These are phyloP conservation scores for Podaxis sp. DNA, from an alignment of 768 basidiomycete species.

Conservation along the genomic window DNA sequence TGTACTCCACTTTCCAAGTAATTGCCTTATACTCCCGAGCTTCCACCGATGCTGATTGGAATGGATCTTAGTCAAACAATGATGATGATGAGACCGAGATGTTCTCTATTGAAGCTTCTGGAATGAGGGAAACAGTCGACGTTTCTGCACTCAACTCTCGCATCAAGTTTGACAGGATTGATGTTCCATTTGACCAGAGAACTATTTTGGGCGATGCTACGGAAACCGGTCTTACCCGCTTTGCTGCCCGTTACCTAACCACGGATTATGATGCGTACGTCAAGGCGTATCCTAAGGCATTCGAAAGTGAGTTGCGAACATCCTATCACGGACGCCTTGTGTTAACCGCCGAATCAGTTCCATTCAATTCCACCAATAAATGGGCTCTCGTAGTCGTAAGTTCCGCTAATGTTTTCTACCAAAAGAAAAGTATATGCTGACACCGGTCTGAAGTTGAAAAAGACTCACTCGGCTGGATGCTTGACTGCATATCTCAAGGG, in stretches of 20 bases:
- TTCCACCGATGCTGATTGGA: not conserved
- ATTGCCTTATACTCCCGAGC: not conserved
- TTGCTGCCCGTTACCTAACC: slow-evolving; percentile 55
- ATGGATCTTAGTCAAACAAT: slow-evolving; percentile 54
- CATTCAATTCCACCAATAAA: slow-evolving; percentile 74
- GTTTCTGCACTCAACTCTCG: slow-evolving; percentile 67
- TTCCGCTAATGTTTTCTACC: slow-evolving; percentile 9
- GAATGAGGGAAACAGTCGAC: slow-evolving; percentile 68
- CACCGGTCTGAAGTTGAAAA: slow-evolving; percentile 44
- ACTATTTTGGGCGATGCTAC: slow-evolving; percentile 72
- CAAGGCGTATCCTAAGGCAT: slow-evolving; percentile 56
- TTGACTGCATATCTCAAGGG: slow-evolving; percentile 65
- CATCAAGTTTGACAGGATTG: slow-evolving; percentile 66
- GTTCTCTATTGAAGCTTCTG: slow-evolving; percentile 51
- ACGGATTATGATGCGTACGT: slow-evolving; percentile 54
- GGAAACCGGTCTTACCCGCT: slow-evolving; percentile 69
- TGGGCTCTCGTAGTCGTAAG: slow-evolving; percentile 70
- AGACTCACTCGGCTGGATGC: slow-evolving; percentile 46
- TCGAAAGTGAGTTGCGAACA: slow-evolving; percentile 41
- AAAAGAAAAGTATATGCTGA: not conserved
- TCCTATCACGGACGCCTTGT: not conserved
- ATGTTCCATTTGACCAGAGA: slow-evolving; percentile 61
- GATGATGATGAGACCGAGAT: slow-evolving; percentile 51
- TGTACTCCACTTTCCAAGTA: slow-evolving; percentile 67
- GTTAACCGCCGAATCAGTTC: slow-evolving; percentile 35